Evolutionary conservation across 2,329 filamentous ascomycete species (phyloP).

Genomic region (Orbilia javanica): DNA sequence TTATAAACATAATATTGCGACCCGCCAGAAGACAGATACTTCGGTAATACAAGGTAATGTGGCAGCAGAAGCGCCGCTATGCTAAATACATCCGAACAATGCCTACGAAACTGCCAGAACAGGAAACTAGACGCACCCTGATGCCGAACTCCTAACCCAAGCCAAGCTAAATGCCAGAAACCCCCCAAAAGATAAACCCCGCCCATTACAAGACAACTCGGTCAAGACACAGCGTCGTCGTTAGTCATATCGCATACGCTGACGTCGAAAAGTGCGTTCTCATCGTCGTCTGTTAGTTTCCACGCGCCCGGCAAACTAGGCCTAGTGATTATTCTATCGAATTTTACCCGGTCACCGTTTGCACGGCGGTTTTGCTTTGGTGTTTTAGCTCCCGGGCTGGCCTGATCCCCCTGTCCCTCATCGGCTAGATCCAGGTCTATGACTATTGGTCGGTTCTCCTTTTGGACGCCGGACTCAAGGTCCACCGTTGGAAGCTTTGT

Average conservation of each 20-base stretch:
- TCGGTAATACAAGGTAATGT: constrained; percentile 2
- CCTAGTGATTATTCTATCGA: constrained; percentile 27
- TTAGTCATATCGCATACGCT: constrained; percentile 41
- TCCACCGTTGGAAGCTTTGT: background rate
- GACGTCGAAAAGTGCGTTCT: constrained; percentile 35
- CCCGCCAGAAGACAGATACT: background rate
- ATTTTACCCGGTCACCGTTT: background rate
- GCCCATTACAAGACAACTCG: background rate
- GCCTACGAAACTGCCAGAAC: background rate
- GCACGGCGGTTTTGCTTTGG: background rate
- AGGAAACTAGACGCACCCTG: background rate
- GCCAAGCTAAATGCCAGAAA: background rate
- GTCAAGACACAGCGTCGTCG: background rate
- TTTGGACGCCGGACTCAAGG: background rate
- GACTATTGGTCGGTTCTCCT: constrained; percentile 23
- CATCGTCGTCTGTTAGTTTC: constrained; percentile 29
- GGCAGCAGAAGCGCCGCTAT: background rate
- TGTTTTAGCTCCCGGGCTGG: background rate
- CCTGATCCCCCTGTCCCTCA: background rate
- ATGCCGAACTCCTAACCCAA: background rate
- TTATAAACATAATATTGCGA: background rate
- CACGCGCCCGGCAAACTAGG: constrained; percentile 46
- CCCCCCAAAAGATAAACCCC: background rate
- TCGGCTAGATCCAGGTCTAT: background rate
- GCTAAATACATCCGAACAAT: constrained; percentile 1